Evolutionary conservation across 2,329 filamentous ascomycete genomes (phyloP).

Genomic region (Plectosphaerella plurivora): DNA sequence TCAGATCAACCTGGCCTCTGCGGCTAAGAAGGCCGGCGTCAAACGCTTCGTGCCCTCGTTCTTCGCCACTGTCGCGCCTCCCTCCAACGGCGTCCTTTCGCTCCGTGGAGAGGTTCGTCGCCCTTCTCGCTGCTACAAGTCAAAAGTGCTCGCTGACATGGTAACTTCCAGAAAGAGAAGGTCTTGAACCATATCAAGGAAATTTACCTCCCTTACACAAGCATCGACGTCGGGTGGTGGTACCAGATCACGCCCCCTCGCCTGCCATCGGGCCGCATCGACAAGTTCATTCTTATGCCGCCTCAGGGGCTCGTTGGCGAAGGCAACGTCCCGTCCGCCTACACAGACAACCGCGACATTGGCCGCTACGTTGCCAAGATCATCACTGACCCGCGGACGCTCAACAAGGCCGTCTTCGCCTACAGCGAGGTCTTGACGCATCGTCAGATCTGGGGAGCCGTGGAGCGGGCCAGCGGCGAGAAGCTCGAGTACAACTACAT

Average conservation of each 20-base stretch:
- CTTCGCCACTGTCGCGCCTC: constrained; percentile 38
- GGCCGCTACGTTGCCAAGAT: constrained; percentile 46
- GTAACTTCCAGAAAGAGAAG: constrained; percentile 33
- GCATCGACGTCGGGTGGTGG: constrained; percentile 57
- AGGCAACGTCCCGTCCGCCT: constrained; percentile 34
- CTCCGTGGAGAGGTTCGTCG: constrained; percentile 13
- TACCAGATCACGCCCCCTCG: constrained; percentile 35
- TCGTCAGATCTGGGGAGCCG: constrained; percentile 37
- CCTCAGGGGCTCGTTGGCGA: constrained; percentile 35
- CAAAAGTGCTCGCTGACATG: too few species aligned
- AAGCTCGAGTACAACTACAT: constrained; percentile 29
- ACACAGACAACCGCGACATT: constrained; percentile 48
- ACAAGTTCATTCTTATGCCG: constrained; percentile 32
- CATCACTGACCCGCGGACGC: constrained; percentile 44
- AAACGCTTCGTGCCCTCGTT: constrained; percentile 47
- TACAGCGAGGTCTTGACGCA: constrained; percentile 40
- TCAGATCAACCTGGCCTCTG: constrained; percentile 40
- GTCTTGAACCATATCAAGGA: constrained; percentile 44
- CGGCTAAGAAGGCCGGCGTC: constrained; percentile 42
- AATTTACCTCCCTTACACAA: constrained; percentile 45
- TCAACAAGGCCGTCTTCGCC: constrained; percentile 47
- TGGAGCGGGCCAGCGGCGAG: constrained; percentile 46
- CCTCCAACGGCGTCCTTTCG: constrained; percentile 22
- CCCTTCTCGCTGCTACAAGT: not conserved
- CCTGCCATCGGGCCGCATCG: constrained; percentile 27